Evolutionary conservation across 768 basidiomycete species (phyloP).

Genomic region (Calocybe gangraenosa): DNA sequence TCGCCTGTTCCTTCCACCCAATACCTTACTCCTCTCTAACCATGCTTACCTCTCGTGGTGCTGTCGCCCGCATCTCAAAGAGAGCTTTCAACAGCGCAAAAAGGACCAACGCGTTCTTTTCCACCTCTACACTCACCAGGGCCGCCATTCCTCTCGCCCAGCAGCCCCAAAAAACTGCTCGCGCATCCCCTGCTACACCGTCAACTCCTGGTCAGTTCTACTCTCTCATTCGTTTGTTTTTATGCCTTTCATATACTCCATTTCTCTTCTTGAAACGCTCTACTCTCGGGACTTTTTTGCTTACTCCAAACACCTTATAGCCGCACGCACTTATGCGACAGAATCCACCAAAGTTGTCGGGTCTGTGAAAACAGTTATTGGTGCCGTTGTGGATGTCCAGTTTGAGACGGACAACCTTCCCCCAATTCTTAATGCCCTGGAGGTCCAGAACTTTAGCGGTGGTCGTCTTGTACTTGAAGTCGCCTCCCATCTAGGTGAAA

Average conservation of each 20-base stretch:
- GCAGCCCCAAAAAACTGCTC: slow-evolving; percentile 43
- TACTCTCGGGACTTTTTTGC: slow-evolving; percentile 1
- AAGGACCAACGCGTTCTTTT: slow-evolving; percentile 78
- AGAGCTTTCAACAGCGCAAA: slow-evolving; percentile 74
- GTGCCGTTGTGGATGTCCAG: slow-evolving; percentile 99
- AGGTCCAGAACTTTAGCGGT: slow-evolving; percentile 91
- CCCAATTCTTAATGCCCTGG: slow-evolving; percentile 97
- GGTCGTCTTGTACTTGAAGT: slow-evolving; percentile 99
- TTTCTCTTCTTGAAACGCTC: neutral
- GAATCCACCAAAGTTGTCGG: slow-evolving; percentile 75
- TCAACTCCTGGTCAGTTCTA: slow-evolving; percentile 50
- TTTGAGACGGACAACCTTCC: slow-evolving; percentile 94
- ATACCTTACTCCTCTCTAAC: slow-evolving; percentile 31
- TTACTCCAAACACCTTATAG: slow-evolving; percentile 13
- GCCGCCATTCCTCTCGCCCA: slow-evolving; percentile 43
- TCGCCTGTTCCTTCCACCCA: slow-evolving; percentile 21
- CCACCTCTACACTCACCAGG: slow-evolving; percentile 59
- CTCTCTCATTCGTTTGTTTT: neutral
- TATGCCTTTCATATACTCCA: slow-evolving; percentile 4
- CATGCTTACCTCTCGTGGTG: slow-evolving; percentile 87
- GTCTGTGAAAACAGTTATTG: slow-evolving; percentile 96
- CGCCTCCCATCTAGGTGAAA: slow-evolving; percentile 97
- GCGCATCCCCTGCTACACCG: slow-evolving; percentile 44
- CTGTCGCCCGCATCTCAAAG: slow-evolving; percentile 83
- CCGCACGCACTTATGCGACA: slow-evolving; percentile 87